phyloP scores from a whole-genome alignment of 257 asterid species.

The Pogostemon cablin region DNA sequence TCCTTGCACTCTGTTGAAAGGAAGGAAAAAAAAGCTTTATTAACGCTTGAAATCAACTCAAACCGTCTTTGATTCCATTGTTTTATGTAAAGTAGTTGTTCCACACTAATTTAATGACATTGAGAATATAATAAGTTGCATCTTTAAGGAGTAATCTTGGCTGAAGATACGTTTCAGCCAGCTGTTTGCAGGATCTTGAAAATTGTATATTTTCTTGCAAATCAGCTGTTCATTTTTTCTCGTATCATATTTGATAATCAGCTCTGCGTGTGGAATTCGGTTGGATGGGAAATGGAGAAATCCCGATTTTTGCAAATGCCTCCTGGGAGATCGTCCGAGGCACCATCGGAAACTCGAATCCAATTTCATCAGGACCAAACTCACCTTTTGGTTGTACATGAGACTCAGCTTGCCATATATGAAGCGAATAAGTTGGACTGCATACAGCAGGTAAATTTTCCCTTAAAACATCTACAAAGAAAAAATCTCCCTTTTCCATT shows the following conservation, averaged over 20 bases:
- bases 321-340: constrained; percentile 50
- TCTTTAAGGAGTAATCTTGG: constrained; percentile 1
- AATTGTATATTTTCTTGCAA: neutral
- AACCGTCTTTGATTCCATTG: neutral
- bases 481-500: neutral
- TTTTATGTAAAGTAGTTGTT: neutral
- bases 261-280: constrained; percentile 66
- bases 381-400: constrained; percentile 67
- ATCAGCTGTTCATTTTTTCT: neutral
- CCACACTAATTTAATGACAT: neutral
- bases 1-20: neutral
- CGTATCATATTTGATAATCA: constrained; percentile 21
- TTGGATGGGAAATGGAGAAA: constrained; percentile 62
- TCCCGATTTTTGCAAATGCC: constrained; percentile 57
- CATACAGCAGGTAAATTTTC: constrained; percentile 46
- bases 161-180: neutral
- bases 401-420: constrained; percentile 64
- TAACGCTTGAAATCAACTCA: neutral
- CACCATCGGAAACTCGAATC: constrained; percentile 57
- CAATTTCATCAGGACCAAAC: constrained; percentile 68
- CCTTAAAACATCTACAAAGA: neutral
- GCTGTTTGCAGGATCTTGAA: neutral
- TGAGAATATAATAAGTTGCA: neutral
- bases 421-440: constrained; percentile 61
- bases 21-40: too few species aligned